Base-by-base conservation (phyloP, 169 alveolate species). In the Cryptosporidium felis region DNA sequence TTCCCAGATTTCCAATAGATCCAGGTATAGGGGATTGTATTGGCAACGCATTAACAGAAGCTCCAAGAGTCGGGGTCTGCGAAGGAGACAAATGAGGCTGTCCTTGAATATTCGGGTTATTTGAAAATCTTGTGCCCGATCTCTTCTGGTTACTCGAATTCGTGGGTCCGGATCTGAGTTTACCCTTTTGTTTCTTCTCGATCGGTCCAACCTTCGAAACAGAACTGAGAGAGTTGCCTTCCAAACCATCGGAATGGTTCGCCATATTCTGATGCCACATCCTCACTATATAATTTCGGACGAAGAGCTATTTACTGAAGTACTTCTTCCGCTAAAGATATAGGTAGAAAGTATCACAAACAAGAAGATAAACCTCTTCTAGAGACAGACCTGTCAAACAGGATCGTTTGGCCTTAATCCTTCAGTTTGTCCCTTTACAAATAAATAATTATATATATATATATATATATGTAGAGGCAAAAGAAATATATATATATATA, bases 121-220 rank as follows among this genome's bases (percentile, higher is more conserved):
- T 74, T n/a, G 85, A 74, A 38, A 74, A 74, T 74, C 85, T 51
- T 6, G 85, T 74, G 9, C 85, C 67, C 3, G 60, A 18, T 53
- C 85, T 74, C 40, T 56, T 74, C 41, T 74, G 85, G 18, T 28
- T 74, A 51, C 4, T 36, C 12, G 85, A 36, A 34, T 45, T 49
- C 5, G 74, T 74, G n/a, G 85, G 67, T 1, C 85, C 65, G 14
- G 65, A 51, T 42, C 67, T 74, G 38, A 49, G 46, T 74, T 74
- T 56, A 34, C 61, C 61, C 34, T 56, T 74, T 34, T 74, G 74
- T 30, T 40, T 74, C 42, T 58, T 36, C 18, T 74, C 85, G 16
- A 36, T 12, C 46, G 65, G 67, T 4, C 85, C 81, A 32, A 30
- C 81, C 61, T 65, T 65, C 1, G 81, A 38, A 12, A 53, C 9